Evolutionary conservation across 2,329 filamentous ascomycete genomes (phyloP).

Genomic region (Trichoderma sp.): DNA sequence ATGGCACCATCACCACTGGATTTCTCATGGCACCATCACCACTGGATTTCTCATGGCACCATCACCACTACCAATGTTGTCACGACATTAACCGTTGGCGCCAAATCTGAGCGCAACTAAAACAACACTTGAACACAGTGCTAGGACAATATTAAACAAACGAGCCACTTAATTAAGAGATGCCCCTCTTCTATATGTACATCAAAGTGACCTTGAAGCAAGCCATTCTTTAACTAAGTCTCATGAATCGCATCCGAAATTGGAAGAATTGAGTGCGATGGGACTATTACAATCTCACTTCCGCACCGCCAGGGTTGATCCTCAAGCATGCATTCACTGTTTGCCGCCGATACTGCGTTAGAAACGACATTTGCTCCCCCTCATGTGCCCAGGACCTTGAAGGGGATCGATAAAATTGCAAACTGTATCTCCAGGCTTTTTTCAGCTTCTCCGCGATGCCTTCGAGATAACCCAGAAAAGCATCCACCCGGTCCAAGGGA

Average conservation of each 20-base stretch:
- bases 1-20: background rate
- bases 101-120: background rate
- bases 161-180: background rate
- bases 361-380: background rate
- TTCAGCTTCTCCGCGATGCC: background rate
- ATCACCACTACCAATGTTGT: background rate
- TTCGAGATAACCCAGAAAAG: background rate
- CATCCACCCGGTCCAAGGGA: background rate
- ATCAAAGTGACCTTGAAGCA: background rate
- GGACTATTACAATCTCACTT: background rate
- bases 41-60: background rate
- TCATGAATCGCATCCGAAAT: background rate
- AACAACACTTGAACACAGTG: background rate
- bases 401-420: background rate
- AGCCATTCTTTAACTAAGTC: background rate
- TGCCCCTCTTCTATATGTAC: no score
- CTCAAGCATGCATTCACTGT: background rate
- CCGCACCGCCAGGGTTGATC: background rate
- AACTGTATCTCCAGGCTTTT: background rate
- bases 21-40: background rate
- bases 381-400: background rate
- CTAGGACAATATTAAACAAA: background rate
- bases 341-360: background rate
- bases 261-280: background rate
- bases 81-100: background rate